Conservation (phyloP, 1,284 basidiomycete species). For the Fomitopsis pinicola region DNA sequence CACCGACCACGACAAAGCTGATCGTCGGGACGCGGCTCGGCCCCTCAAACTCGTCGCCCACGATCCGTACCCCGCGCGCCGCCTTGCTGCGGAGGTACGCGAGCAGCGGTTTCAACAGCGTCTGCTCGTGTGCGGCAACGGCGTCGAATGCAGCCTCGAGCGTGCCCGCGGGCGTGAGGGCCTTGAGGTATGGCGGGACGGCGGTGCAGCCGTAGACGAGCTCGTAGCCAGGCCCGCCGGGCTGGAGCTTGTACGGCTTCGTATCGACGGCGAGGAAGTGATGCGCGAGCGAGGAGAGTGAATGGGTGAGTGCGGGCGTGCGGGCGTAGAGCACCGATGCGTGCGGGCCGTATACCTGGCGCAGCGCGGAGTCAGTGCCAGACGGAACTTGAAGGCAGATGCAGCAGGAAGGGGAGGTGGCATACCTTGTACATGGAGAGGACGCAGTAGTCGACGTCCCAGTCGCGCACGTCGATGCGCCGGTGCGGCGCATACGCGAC, state of each 20-base stretch:
- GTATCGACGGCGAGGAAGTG: constrained; percentile 57
- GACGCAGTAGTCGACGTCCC: constrained; percentile 73
- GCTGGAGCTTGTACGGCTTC: constrained; percentile 61
- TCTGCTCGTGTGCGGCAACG: constrained; percentile 44
- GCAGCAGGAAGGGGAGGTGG: not conserved
- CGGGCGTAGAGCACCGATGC: constrained; percentile 64
- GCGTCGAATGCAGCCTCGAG: constrained; percentile 45
- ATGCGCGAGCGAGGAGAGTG: constrained; percentile 58
- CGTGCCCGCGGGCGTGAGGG: constrained; percentile 45
- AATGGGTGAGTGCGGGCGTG: constrained; percentile 36
- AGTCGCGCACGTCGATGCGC: constrained; percentile 61
- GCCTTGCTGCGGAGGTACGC: constrained; percentile 36
- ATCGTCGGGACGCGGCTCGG: constrained; percentile 62
- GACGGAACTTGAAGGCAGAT: not conserved
- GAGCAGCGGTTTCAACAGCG: constrained; percentile 37
- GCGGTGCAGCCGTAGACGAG: constrained; percentile 56
- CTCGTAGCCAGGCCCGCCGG: constrained; percentile 74
- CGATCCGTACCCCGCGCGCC: constrained; percentile 57
- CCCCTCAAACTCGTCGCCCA: constrained; percentile 51
- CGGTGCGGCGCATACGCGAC: constrained; percentile 80
- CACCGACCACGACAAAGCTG: constrained; percentile 64
- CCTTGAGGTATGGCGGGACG: constrained; percentile 60
- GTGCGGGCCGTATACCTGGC: constrained; percentile 73
- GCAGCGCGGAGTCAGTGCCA: not conserved
- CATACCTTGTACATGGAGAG: constrained; percentile 78